phyloP scores from a whole-genome alignment of 164 flowering plant genomes.

The Stephania japonica region DNA sequence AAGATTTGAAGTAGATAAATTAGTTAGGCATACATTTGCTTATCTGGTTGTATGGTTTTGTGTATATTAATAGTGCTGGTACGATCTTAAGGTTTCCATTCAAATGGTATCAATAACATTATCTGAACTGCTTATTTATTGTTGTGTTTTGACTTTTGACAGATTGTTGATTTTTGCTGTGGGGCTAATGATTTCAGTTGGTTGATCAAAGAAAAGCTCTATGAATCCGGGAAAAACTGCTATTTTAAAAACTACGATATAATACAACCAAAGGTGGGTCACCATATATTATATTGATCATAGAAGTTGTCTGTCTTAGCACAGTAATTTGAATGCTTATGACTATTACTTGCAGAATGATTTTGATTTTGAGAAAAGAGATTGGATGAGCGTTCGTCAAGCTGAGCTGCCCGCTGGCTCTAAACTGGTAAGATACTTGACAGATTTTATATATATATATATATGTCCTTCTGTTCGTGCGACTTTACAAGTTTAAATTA shows the following conservation, averaged over 20 bases:
- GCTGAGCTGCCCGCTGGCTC: conserved; percentile 66
- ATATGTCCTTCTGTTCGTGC: not conserved
- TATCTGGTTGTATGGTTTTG: no score
- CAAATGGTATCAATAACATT: no score
- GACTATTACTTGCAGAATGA: conserved; percentile 46
- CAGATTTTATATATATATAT: no score
- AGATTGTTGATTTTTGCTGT: conserved; percentile 86
- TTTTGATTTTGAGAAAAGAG: conserved; percentile 71
- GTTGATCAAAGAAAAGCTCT: conserved; percentile 65
- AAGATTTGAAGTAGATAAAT: no score
- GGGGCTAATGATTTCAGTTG: conserved; percentile 82
- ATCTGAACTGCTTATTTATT: not conserved
- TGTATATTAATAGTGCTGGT: no score
- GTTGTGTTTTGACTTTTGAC: conserved; percentile 12
- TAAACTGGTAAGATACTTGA: conserved; percentile 46
- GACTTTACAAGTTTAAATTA: not conserved
- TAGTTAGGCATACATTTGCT: no score
- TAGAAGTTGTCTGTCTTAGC: no score
- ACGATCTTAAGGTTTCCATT: no score
- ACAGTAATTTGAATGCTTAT: not conserved
- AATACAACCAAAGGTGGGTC: conserved; percentile 51
- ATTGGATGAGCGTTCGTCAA: conserved; percentile 62
- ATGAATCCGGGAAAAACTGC: conserved; percentile 59
- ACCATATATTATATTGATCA: no score
- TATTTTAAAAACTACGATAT: conserved; percentile 64